phyloP scores from a whole-genome alignment of 148 eudicot genomes.

The Camellia sinensis region DNA sequence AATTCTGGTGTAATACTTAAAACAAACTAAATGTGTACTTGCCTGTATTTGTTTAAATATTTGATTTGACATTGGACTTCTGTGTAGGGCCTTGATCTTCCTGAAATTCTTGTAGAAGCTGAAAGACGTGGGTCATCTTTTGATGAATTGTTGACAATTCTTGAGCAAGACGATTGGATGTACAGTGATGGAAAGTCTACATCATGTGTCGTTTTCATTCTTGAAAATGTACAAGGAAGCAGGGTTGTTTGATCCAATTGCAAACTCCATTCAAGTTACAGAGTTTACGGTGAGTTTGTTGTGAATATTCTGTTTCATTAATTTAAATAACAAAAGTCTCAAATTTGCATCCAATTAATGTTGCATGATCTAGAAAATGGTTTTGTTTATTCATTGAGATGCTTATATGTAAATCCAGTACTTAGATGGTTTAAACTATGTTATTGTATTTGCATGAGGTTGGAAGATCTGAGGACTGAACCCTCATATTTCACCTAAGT shows the following conservation, averaged over 20 bases:
- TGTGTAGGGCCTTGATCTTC: slow-evolving; percentile 70
- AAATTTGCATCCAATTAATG: neutral
- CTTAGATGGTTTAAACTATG: neutral
- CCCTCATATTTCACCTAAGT: neutral
- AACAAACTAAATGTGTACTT: neutral
- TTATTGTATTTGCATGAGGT: neutral
- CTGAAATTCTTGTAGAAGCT: slow-evolving; percentile 80
- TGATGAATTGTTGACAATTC: slow-evolving; percentile 68
- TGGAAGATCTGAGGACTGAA: neutral
- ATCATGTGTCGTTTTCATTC: slow-evolving; percentile 87
- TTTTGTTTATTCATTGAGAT: neutral
- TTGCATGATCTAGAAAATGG: neutral
- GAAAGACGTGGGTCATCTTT: slow-evolving; percentile 88
- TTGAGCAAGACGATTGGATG: slow-evolving; percentile 90
- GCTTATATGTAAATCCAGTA: neutral
- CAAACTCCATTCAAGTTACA: slow-evolving; percentile 76
- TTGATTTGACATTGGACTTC: slow-evolving; percentile 7
- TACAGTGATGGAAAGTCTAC: slow-evolving; percentile 84
- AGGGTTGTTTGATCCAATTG: slow-evolving; percentile 66
- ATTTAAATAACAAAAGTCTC: neutral
- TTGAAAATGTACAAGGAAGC: slow-evolving; percentile 89
- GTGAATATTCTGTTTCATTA: neutral
- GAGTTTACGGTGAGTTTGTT: slow-evolving; percentile 82
- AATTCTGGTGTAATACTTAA: neutral
- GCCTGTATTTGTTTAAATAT: neutral